A percentile compares a stretch with the other conserved stretches of the same genome.
phyloP scores from a whole-genome alignment of 495 filamentous ascomycete genomes.

The Aspergillus cristatus region DNA sequence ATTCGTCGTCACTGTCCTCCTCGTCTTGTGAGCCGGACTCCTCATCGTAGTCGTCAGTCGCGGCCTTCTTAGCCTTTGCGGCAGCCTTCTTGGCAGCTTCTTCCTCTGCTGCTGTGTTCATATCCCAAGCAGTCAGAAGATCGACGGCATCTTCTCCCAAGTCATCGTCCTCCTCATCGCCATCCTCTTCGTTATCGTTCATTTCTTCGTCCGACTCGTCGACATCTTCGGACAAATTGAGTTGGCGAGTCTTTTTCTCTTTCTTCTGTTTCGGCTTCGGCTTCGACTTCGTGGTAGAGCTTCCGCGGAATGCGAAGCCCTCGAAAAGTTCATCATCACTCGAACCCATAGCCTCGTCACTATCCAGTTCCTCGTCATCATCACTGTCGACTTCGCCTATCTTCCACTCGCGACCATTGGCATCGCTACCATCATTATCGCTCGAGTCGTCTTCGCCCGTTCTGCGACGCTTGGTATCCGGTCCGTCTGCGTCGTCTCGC shows the following conservation, averaged over 20 bases:
- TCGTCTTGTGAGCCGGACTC: conserved; percentile 6
- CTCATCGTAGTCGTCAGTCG: conserved; percentile 25
- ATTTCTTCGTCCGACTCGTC: conserved; percentile 37
- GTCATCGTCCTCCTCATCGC: conserved; percentile 52
- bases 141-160: conserved; percentile 83
- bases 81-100: conserved; percentile 23
- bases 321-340: conserved; percentile 80
- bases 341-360: conserved; percentile 86
- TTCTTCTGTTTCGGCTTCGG: conserved; percentile 18
- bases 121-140: conserved; percentile 71
- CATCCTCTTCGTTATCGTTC: conserved; percentile 36
- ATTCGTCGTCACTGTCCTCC: conserved; percentile 40
- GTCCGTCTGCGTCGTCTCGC: conserved; percentile 44
- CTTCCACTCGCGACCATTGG: conserved; percentile 83
- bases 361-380: conserved; percentile 78
- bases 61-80: conserved; percentile 22
- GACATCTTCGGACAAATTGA: conserved; percentile 50
- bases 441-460: conserved; percentile 26
- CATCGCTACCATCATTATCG: conserved; percentile 59
- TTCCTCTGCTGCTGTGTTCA: conserved; percentile 47
- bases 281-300: conserved; percentile 44
- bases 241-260: conserved; percentile 24
- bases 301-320: conserved; percentile 63
- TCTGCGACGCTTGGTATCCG: conserved; percentile 37
- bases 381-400: conserved; percentile 65